phyloP scores from a whole-genome alignment of 2,329 filamentous ascomycete species.

The Raffaelea albimanens region DNA sequence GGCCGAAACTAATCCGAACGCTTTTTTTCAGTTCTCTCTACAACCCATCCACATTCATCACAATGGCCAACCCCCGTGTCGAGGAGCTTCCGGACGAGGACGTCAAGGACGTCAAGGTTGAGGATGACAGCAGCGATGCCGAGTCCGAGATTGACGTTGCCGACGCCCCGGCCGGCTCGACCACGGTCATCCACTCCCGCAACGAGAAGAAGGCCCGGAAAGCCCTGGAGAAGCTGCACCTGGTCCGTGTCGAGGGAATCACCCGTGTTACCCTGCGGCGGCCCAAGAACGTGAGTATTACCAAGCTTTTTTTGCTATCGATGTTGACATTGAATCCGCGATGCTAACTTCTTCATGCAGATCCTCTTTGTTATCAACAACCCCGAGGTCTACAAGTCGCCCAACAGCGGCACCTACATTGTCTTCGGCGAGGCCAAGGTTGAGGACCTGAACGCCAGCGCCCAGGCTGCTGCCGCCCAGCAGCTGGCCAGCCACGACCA shows the following conservation, averaged over 20 bases:
- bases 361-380: constrained; percentile 99
- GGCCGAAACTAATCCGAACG: background rate
- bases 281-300: constrained; percentile 87
- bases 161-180: constrained; percentile 65
- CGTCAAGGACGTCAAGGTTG: constrained; percentile 69
- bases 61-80: constrained; percentile 95
- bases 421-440: constrained; percentile 99
- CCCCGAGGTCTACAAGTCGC: constrained; percentile 98
- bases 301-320: constrained; percentile 75
- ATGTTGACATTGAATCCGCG: constrained; percentile 98
- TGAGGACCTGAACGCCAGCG: constrained; percentile 97
- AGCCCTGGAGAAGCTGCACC: constrained; percentile 95
- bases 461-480: constrained; percentile 90
- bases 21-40: too few relatives aligned
- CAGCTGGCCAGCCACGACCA: constrained; percentile 74
- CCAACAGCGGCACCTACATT: constrained; percentile 99
- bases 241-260: constrained; percentile 94
- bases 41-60: constrained; percentile 21
- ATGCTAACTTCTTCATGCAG: constrained; percentile 79
- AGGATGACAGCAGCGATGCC: constrained; percentile 59
- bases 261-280: constrained; percentile 95
- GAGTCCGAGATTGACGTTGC: constrained; percentile 70
- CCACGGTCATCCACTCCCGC: constrained; percentile 88
- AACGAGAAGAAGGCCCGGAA: constrained; percentile 99
- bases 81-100: constrained; percentile 94